phyloP scores from a whole-genome alignment of 768 basidiomycete species.

The Plicaturopsis crispa region DNA sequence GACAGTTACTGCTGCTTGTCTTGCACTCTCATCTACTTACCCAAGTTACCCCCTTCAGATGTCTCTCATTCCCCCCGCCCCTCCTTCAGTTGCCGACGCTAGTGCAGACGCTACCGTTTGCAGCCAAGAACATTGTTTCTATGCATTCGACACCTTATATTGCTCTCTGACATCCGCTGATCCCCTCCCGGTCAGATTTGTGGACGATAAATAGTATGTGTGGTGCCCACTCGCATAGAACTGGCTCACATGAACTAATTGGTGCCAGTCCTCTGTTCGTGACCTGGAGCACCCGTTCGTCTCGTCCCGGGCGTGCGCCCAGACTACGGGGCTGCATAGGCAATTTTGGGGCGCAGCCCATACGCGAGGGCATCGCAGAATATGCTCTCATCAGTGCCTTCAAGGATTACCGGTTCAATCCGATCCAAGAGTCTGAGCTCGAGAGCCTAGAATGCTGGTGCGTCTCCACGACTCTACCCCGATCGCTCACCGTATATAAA shows the following conservation, averaged over 20 bases:
- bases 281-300: slow-evolving; percentile 82
- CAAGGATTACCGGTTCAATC: slow-evolving; percentile 78
- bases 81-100: slow-evolving; percentile 29
- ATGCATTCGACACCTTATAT: slow-evolving; percentile 77
- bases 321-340: slow-evolving; percentile 92
- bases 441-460: slow-evolving; percentile 82
- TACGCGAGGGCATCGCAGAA: slow-evolving; percentile 74
- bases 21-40: too few relatives aligned
- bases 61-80: slow-evolving; percentile 50
- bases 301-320: slow-evolving; percentile 49
- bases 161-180: slow-evolving; percentile 58
- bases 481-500: slow-evolving; percentile 1
- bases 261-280: slow-evolving; percentile 81
- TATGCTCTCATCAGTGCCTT: slow-evolving; percentile 92
- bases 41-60: too few relatives aligned
- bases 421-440: slow-evolving; percentile 72
- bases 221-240: background rate
- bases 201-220: slow-evolving; percentile 73
- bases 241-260: slow-evolving; percentile 4
- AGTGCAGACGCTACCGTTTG: slow-evolving; percentile 43
- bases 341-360: slow-evolving; percentile 71
- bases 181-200: slow-evolving; percentile 56
- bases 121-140: slow-evolving; percentile 68
- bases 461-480: slow-evolving; percentile 20
- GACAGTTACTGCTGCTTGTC: too few relatives aligned